Evolutionary conservation across 2,329 filamentous ascomycete species (phyloP).

Genomic region (Sporothrix brasiliensis): DNA sequence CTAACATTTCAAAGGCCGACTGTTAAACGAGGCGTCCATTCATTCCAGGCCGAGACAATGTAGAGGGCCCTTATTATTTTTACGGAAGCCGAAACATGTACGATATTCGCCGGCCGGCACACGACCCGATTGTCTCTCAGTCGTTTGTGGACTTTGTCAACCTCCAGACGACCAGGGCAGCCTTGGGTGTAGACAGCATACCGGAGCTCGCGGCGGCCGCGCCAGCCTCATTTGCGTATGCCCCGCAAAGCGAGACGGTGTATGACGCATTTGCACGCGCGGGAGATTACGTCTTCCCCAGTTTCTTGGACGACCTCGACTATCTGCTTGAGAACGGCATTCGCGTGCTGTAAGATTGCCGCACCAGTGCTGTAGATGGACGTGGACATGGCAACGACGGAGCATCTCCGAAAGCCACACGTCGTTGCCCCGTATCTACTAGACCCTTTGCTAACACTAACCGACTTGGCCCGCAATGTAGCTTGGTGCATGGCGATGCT

Average conservation of each 20-base stretch:
- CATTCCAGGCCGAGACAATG: conserved; percentile 52
- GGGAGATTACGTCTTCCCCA: conserved; percentile 53
- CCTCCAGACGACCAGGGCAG: conserved; percentile 55
- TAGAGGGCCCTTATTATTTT: conserved; percentile 53
- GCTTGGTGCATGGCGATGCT: conserved; percentile 59
- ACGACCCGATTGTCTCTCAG: conserved; percentile 58
- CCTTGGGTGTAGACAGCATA: conserved; percentile 54
- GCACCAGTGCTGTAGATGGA: not conserved
- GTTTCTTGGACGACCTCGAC: conserved; percentile 49
- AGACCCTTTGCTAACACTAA: not conserved
- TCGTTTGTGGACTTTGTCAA: conserved; percentile 63
- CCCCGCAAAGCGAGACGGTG: conserved; percentile 44
- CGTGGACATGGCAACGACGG: too few relatives aligned
- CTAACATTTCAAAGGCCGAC: not conserved
- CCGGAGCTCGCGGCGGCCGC: conserved; percentile 42
- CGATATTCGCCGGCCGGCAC: conserved; percentile 55
- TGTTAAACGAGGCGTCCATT: not conserved
- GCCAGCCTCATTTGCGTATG: conserved; percentile 43
- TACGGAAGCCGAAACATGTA: conserved; percentile 53
- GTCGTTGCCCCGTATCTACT: not conserved
- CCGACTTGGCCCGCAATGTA: conserved; percentile 36
- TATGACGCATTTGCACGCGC: conserved; percentile 30
- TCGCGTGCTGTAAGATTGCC: conserved; percentile 47
- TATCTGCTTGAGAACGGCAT: conserved; percentile 54
- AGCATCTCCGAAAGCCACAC: not conserved